Conservation (phyloP, 192 early-diverging fungal species). For the Backusella sp. region DNA sequence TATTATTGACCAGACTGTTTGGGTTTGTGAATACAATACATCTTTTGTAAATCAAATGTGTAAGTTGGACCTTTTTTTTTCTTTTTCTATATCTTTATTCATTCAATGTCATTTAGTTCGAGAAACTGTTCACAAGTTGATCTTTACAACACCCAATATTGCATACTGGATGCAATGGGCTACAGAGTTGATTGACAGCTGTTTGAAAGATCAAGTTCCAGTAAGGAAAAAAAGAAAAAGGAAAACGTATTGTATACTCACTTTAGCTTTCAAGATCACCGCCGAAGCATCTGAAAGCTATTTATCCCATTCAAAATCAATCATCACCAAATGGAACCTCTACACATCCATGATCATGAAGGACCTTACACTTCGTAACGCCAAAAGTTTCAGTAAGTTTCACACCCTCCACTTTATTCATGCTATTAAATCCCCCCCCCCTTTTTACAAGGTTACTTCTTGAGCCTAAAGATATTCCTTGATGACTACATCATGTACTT, state of each 20-base stretch:
- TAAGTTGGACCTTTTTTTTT: not conserved
- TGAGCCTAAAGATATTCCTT: constrained; percentile 42
- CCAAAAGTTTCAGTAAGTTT: constrained; percentile 35
- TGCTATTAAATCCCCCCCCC: not conserved
- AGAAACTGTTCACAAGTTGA: constrained; percentile 36
- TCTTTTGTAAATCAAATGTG: constrained; percentile 39
- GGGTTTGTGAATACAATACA: constrained; percentile 49
- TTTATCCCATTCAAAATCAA: constrained; percentile 42
- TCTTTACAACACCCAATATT: constrained; percentile 25
- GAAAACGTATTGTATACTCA: not conserved
- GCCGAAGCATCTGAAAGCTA: constrained; percentile 33
- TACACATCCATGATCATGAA: constrained; percentile 42
- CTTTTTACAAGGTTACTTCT: constrained; percentile 29
- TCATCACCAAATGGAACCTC: constrained; percentile 49
- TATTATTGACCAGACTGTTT: constrained; percentile 44
- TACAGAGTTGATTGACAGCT: constrained; percentile 35
- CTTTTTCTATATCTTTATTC: not conserved
- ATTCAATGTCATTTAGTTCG: constrained; percentile 19
- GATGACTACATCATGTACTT: constrained; percentile 50
- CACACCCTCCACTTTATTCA: not conserved
- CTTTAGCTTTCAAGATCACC: not conserved
- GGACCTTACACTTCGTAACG: constrained; percentile 38
- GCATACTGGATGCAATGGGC: constrained; percentile 45
- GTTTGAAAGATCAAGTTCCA: constrained; percentile 16
- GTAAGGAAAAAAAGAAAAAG: constrained; percentile 7